Evolutionary conservation across 805 yeast genomes (phyloP).

Genomic region (Myxozyma melibiosi): DNA sequence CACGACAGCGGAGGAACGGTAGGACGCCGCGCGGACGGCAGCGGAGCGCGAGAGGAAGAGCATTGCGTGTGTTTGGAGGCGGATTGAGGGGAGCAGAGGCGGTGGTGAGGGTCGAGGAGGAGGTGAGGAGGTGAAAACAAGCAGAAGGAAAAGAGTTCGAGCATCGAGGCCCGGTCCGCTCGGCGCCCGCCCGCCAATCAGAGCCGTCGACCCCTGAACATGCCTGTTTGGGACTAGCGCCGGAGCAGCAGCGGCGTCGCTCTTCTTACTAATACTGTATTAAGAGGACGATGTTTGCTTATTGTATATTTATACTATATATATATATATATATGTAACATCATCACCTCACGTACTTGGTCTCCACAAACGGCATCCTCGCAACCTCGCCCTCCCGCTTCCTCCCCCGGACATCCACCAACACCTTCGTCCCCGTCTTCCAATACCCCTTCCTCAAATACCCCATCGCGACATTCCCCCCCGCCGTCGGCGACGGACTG

Average conservation of each 20-base stretch:
- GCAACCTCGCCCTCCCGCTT: slow-evolving; percentile 71
- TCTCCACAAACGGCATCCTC: slow-evolving; percentile 81
- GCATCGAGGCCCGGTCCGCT: not conserved
- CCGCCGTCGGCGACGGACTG: slow-evolving; percentile 66
- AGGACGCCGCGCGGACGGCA: not conserved
- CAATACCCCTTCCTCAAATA: slow-evolving; percentile 56
- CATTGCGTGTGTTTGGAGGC: not conserved
- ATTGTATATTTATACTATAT: not conserved
- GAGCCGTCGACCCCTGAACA: slow-evolving; percentile 6
- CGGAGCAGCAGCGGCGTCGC: slow-evolving; percentile 16
- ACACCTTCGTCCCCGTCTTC: slow-evolving; percentile 72
- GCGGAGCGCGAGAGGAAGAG: slow-evolving; percentile 11
- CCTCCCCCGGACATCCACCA: slow-evolving; percentile 83
- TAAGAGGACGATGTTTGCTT: not conserved
- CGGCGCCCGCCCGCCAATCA: slow-evolving; percentile 10
- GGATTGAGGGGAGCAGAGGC: not conserved
- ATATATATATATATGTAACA: too few species aligned
- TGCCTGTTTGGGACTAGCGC: slow-evolving; percentile 12
- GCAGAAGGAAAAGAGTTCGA: not conserved
- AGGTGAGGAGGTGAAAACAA: not conserved
- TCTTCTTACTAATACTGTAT: not conserved
- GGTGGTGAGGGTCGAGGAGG: not conserved
- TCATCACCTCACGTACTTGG: slow-evolving; percentile 57
- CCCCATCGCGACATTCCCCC: slow-evolving; percentile 87
- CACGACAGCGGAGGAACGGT: slow-evolving; percentile 2